phyloP scores from a whole-genome alignment of 306 rosid genomes.

The Aeschynomene evenia region DNA sequence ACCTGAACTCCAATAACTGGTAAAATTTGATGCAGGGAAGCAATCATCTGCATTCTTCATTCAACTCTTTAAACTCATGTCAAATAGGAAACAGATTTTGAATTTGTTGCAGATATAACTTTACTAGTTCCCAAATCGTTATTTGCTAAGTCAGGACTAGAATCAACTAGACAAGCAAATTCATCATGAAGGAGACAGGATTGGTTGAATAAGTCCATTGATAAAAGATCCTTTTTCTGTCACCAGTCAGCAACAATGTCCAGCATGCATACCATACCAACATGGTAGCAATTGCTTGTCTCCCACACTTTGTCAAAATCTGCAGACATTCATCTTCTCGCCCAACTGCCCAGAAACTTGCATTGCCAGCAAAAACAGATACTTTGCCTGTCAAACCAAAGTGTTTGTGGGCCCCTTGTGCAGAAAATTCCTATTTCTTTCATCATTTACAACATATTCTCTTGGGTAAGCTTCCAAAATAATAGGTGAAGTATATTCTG shows the following conservation, averaged over 20 bases:
- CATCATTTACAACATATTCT: constrained; percentile 71
- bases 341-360: constrained; percentile 94
- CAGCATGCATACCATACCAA: constrained; percentile 82
- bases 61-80: constrained; percentile 88
- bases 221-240: constrained; percentile 82
- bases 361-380: constrained; percentile 91
- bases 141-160: constrained; percentile 48
- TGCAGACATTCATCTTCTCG: constrained; percentile 96
- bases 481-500: constrained; percentile 62
- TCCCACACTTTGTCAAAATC: constrained; percentile 90
- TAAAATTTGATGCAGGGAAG: constrained; percentile 94
- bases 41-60: constrained; percentile 95
- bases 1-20: constrained; percentile 93
- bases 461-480: constrained; percentile 80
- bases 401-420: constrained; percentile 57
- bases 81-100: constrained; percentile 78
- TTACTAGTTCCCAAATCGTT: constrained; percentile 63
- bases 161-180: constrained; percentile 64
- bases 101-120: constrained; percentile 42
- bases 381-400: constrained; percentile 97
- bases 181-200: constrained; percentile 81
- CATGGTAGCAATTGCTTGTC: constrained; percentile 93
- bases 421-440: constrained; percentile 87
- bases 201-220: constrained; percentile 74
- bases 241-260: constrained; percentile 85